Conservation (phyloP, 148 eudicot genomes). For the Fagopyrum tataricum region DNA sequence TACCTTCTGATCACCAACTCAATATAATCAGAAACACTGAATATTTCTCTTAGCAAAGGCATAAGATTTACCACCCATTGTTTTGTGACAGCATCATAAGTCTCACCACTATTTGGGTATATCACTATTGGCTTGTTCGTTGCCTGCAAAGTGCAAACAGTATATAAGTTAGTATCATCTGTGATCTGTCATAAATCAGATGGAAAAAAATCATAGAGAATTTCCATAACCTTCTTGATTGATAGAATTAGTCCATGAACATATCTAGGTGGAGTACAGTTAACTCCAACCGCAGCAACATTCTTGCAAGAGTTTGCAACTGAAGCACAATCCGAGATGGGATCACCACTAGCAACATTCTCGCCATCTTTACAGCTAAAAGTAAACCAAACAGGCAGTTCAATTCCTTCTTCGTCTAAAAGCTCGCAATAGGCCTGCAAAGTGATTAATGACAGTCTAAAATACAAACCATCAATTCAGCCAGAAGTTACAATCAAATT, state of each 20-base stretch:
- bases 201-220: not conserved
- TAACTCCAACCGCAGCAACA: slow-evolving; percentile 60
- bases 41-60: no score
- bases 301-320: slow-evolving; percentile 43
- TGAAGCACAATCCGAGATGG: slow-evolving; percentile 43
- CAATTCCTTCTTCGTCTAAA: slow-evolving; percentile 52
- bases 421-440: slow-evolving; percentile 58
- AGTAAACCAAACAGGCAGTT: slow-evolving; percentile 59
- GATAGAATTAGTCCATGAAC: slow-evolving; percentile 39
- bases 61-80: slow-evolving; percentile 50
- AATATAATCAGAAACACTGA: not conserved
- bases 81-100: slow-evolving; percentile 40
- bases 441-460: not conserved
- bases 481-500: no score
- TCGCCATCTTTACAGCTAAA: slow-evolving; percentile 48
- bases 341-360: slow-evolving; percentile 48
- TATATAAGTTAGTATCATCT: not conserved
- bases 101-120: slow-evolving; percentile 70
- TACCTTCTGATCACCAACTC: no score
- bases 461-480: not conserved
- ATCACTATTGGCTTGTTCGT: slow-evolving; percentile 43
- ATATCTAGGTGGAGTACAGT: slow-evolving; percentile 61
- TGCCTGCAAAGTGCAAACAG: slow-evolving; percentile 22
- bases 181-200: not conserved
- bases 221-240: slow-evolving; percentile 30